These are phyloP conservation scores for Samsoniella hepiali DNA, from an alignment of 2,329 filamentous ascomycete species.

Conservation along the genomic window DNA sequence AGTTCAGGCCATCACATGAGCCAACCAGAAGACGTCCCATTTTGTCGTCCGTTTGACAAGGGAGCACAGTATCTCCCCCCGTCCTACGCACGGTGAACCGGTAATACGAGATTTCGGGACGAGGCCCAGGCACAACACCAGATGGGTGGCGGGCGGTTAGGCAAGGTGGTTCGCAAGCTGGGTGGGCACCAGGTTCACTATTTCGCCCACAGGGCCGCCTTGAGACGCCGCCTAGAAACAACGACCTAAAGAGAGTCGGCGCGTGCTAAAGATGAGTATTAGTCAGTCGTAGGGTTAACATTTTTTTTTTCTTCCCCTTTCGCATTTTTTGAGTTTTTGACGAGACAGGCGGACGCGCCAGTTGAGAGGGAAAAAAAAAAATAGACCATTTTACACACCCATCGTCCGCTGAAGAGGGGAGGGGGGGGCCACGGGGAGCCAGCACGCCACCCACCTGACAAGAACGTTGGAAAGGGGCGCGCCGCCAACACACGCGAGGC, in stretches of 20 bases:
- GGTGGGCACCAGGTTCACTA: not conserved
- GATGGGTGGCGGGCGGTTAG: not conserved
- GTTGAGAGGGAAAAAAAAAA: too few species aligned
- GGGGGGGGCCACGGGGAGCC: not conserved
- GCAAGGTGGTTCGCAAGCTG: not conserved
- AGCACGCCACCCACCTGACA: not conserved
- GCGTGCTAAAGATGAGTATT: too few species aligned
- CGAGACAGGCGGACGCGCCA: not conserved
- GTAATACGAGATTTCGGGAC: conserved; percentile 8
- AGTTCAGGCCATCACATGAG: not conserved
- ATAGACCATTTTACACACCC: too few species aligned
- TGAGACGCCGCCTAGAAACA: not conserved
- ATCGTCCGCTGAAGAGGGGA: too few species aligned
- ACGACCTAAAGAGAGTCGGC: not conserved
- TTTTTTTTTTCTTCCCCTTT: not conserved
- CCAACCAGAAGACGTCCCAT: not conserved
- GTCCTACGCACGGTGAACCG: not conserved
- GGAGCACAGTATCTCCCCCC: not conserved
- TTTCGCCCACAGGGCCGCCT: not conserved
- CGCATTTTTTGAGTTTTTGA: not conserved
- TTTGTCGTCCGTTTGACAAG: too few species aligned
- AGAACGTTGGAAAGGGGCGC: conserved; percentile 1
- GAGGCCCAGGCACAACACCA: conserved; percentile 2
- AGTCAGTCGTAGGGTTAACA: too few species aligned
- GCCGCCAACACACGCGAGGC: not conserved